Evolutionary conservation across 352 stramenopile genomes (phyloP), one percentile per base, ranked within the genome.

Genomic region (Blastocystis sp.): DNA sequence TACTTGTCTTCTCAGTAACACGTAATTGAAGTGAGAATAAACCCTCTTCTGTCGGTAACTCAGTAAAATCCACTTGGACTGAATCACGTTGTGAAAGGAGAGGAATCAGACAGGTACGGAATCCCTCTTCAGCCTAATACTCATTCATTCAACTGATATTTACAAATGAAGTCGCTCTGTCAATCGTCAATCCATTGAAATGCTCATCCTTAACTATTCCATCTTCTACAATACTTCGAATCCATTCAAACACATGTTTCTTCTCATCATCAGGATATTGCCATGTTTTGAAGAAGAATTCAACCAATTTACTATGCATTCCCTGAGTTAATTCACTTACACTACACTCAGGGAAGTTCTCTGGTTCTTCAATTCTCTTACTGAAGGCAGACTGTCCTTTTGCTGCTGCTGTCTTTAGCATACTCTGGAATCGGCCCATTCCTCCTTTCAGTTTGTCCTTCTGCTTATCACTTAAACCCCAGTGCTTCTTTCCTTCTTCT

Each of bases 241-340:
- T 44, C 73, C 73, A 84, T 24, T 66, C 73, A 64, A 30, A 56
- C 3, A 84, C 27, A 17, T 11, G 53, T 24, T 68, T 60, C 53
- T 84, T 84, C 51, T 68, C 33, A 19, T 84, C 53, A 4, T 42
- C 53, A 9, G 22, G 9, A 15, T 33, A 30, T 22, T 68, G 51
- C 73, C 73, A 84, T 33, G 64, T 42, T 24, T 53, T 30, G 73
- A 84, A 84, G 73, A 84, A 84, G 73, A 51, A 84, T 51, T 84
- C 54, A 22, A 84, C 73, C 13, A 51, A n/a, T 57, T 84, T 84
- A 35, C 42, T 35, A n/a, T 64, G 19, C 48, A 84, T 68, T 1
- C 73, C 73, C n/a, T 66, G 51, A 2, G 17, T 24, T 27, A 84
- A 27, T n/a, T 84, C 73, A 27, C 48, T 37, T n/a, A 40, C 48